These are phyloP conservation scores for Fusarium subglutinans DNA, from an alignment of 2,329 filamentous ascomycete species.

Conservation along the genomic window DNA sequence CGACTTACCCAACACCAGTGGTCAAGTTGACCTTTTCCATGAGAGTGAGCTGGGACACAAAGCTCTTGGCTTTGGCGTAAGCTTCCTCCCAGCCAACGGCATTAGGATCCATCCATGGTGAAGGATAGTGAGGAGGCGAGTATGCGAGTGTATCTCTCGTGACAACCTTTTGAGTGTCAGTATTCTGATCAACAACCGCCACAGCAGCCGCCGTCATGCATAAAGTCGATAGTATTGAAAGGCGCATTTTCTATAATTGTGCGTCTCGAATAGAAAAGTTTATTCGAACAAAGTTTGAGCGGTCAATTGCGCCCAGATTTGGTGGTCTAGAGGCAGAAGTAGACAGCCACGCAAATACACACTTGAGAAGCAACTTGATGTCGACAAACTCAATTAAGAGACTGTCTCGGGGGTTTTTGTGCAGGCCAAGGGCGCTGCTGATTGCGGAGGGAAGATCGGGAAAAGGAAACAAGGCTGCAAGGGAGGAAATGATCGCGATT, in stretches of 20 bases:
- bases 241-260: constrained; percentile 11
- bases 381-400: background rate
- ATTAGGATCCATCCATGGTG: constrained; percentile 82
- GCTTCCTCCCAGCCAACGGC: constrained; percentile 79
- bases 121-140: constrained; percentile 78
- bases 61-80: constrained; percentile 77
- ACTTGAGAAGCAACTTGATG: background rate
- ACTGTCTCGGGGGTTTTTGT: background rate
- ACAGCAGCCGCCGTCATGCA: background rate
- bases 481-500: background rate
- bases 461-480: background rate
- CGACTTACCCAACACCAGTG: constrained; percentile 81
- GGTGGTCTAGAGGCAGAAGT: too few relatives aligned
- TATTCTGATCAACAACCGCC: constrained; percentile 9
- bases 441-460: background rate
- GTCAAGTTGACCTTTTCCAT: constrained; percentile 95
- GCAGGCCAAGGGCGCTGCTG: background rate
- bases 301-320: background rate
- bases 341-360: too few relatives aligned
- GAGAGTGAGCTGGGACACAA: constrained; percentile 85
- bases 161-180: constrained; percentile 40
- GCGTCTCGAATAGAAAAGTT: background rate
- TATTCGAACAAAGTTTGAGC: background rate
- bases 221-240: constrained; percentile 6
- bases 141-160: constrained; percentile 44